phyloP scores from a whole-genome alignment of 306 rosid genomes.

The Cajanus cajan region DNA sequence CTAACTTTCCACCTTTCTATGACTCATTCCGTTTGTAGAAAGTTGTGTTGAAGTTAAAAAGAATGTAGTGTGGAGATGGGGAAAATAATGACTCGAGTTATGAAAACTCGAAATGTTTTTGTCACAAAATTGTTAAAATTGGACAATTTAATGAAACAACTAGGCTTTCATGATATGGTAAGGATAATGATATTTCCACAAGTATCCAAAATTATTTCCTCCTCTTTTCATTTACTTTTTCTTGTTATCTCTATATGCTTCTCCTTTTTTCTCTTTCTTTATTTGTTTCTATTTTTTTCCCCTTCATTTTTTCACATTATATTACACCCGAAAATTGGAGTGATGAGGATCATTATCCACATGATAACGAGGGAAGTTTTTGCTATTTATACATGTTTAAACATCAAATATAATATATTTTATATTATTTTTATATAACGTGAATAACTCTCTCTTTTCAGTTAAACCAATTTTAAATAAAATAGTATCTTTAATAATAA shows the following conservation, averaged over 20 bases:
- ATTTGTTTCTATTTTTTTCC: background rate
- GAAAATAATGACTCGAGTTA: background rate
- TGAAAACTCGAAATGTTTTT: background rate
- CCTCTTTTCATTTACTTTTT: background rate
- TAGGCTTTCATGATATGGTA: background rate
- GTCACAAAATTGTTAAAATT: conserved; percentile 2
- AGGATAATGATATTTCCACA: background rate
- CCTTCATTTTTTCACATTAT: no score
- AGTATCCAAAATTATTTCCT: background rate
- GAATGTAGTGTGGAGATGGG: background rate
- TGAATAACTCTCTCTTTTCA: no score
- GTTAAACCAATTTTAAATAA: no score
- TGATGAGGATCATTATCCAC: no score
- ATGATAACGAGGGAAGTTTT: background rate
- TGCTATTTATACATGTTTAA: background rate
- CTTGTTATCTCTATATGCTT: background rate
- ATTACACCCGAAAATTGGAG: background rate
- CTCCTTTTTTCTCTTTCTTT: background rate
- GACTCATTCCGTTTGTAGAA: background rate
- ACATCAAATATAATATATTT: background rate
- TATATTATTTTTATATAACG: no score
- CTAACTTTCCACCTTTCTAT: background rate
- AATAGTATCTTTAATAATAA: no score
- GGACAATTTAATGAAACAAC: background rate
- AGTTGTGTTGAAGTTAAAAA: background rate